These are phyloP conservation scores for Passalora sequoiae DNA, from an alignment of 2,329 filamentous ascomycete species.

Conservation along the genomic window DNA sequence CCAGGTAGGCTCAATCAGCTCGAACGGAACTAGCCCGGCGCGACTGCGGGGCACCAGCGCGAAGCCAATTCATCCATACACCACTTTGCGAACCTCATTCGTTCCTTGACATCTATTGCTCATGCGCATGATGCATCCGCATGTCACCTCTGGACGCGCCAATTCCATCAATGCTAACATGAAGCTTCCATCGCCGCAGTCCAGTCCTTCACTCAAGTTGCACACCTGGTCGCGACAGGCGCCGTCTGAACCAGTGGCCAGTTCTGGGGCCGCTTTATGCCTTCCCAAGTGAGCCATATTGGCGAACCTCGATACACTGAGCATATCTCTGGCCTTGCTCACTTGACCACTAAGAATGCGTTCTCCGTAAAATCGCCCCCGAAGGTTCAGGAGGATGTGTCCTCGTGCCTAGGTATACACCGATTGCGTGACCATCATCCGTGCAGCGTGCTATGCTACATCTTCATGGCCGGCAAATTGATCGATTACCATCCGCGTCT, in stretches of 20 bases:
- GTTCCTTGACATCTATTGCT: slow-evolving; percentile 10
- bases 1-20: too few relatives aligned
- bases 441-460: too few relatives aligned
- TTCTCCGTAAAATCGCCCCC: too few relatives aligned
- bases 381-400: too few relatives aligned
- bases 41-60: too few relatives aligned
- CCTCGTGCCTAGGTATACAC: too few relatives aligned
- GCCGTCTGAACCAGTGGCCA: slow-evolving; percentile 1
- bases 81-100: slow-evolving; percentile 14
- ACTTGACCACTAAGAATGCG: background rate
- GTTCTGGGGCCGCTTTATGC: slow-evolving; percentile 4
- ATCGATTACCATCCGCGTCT: too few relatives aligned
- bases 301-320: slow-evolving; percentile 9
- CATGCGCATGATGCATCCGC: too few relatives aligned
- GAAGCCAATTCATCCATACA: too few relatives aligned
- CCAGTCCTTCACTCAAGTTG: slow-evolving; percentile 15
- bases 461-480: too few relatives aligned
- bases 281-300: slow-evolving; percentile 9
- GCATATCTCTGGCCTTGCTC: background rate
- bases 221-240: slow-evolving; percentile 5
- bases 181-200: slow-evolving; percentile 8
- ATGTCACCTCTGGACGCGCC: slow-evolving; percentile 7
- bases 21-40: too few relatives aligned
- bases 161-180: slow-evolving; percentile 11
- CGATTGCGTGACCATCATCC: too few relatives aligned